phyloP scores from a whole-genome alignment of 352 stramenopile species.

The Globisporangium megalacanthum region DNA sequence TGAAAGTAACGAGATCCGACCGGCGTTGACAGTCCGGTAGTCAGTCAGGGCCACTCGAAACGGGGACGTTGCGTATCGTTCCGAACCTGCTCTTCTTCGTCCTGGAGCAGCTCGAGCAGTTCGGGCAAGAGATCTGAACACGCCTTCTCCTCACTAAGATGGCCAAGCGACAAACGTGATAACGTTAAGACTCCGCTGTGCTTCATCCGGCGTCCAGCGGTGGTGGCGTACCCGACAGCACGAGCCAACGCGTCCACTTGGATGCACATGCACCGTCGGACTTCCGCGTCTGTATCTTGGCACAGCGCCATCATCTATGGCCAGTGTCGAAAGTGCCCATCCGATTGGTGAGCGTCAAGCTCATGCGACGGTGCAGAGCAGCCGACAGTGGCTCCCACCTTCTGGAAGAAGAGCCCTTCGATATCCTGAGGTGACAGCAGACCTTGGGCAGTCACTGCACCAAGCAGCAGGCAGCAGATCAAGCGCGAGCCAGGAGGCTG shows the following conservation, averaged over 20 bases:
- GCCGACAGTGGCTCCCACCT: slow-evolving; percentile 27
- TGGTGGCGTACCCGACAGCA: slow-evolving; percentile 41
- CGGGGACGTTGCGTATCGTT: background rate
- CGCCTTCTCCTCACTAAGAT: slow-evolving; percentile 53
- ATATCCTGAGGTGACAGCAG: slow-evolving; percentile 66
- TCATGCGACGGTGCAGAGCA: background rate
- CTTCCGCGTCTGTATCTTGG: slow-evolving; percentile 80
- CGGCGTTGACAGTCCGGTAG: background rate
- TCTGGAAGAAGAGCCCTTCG: slow-evolving; percentile 76
- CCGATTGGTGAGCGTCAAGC: too few species aligned
- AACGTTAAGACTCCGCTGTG: too few species aligned
- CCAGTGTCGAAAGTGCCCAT: too few species aligned
- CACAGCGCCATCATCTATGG: slow-evolving; percentile 77
- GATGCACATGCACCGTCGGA: slow-evolving; percentile 80
- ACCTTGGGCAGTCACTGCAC: slow-evolving; percentile 65
- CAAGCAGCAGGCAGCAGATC: slow-evolving; percentile 71
- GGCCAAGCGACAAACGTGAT: background rate
- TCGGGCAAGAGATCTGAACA: slow-evolving; percentile 63
- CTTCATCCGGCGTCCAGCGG: too few species aligned
- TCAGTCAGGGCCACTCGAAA: background rate
- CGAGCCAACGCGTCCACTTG: slow-evolving; percentile 69
- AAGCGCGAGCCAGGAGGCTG: slow-evolving; percentile 69
- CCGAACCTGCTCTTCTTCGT: slow-evolving; percentile 68
- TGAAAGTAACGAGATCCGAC: background rate
- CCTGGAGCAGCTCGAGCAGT: slow-evolving; percentile 68